Base-by-base conservation (phyloP, 148 eudicot species). In the Vaccinium macrocarpon region DNA sequence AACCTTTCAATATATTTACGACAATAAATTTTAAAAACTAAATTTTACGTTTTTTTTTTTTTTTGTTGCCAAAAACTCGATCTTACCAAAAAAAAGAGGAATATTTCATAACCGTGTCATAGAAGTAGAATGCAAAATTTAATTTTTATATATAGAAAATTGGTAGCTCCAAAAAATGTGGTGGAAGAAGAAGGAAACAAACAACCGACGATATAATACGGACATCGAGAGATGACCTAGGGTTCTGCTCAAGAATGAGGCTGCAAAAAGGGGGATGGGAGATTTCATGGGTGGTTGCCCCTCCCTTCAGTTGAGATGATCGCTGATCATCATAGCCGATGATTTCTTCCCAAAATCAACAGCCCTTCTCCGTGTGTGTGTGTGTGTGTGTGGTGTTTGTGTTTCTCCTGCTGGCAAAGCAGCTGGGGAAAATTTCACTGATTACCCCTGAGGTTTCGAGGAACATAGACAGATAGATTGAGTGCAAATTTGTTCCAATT, bases 301-400 rank as follows among this genome's bases (percentile, higher is more conserved):
- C 32, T 64, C 71, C 23, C 32, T 23, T 14, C 32, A 64, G 10
- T 14, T 5, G 15, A 25, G 71, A 64, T 64, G 71, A 64, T 64
- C 27, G 2, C 6, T 23, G 32, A 64, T 64, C 71, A 64, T 64
- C 71, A 64, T 8, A 64, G 71, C 71, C 71, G 9, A 25, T 64
- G 71, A 64, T 64, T 64, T 64, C 71, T 64, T 64, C 71, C 32
- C 29, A 10, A 64, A 62, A 64, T 64, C 32, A 64, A 64, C 71
- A 64, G 71, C 71, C 71, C 68, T 62, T 42, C 46, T 62, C 4
- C 8, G 10, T 21, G 1, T 59, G 23, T 66, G 35, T 23, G 64
- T 18, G 38, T 62, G 68, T 62, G 46, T 42, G 42, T 38, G 42
- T 38, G 5, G 42, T 38, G 42, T 38, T 6, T 42, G 46, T 42